These are phyloP conservation scores for Alternaria arborescens DNA, from an alignment of 2,329 filamentous ascomycete genomes.

Conservation along the genomic window DNA sequence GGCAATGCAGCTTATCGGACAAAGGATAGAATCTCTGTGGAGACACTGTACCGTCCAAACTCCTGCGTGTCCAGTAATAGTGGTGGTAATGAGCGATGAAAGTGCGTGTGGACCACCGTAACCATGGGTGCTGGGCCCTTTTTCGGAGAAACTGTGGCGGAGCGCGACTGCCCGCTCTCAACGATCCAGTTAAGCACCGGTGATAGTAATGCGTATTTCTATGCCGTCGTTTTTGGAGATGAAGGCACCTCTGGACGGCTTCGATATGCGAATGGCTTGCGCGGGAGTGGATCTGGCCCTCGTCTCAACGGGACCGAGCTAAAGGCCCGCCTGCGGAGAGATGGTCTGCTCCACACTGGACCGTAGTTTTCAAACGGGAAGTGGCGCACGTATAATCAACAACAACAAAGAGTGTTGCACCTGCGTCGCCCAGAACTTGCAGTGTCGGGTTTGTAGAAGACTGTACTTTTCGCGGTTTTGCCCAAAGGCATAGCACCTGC, in stretches of 20 bases:
- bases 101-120: slow-evolving; percentile 1
- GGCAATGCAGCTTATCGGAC: no score
- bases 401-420: not conserved
- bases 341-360: slow-evolving; percentile 18
- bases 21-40: slow-evolving; percentile 2
- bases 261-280: slow-evolving; percentile 8
- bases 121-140: not conserved
- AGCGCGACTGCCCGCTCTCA: not conserved
- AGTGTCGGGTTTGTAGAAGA: slow-evolving; percentile 3
- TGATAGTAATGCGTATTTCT: not conserved
- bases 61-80: not conserved
- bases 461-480: slow-evolving; percentile 11
- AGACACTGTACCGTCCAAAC: not conserved
- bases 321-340: slow-evolving; percentile 13
- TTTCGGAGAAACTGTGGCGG: not conserved
- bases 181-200: not conserved
- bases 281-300: slow-evolving; percentile 9
- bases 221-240: not conserved
- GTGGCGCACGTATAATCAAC: slow-evolving; percentile 17
- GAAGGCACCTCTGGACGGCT: not conserved
- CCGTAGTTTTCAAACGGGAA: slow-evolving; percentile 18
- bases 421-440: slow-evolving; percentile 1
- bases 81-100: slow-evolving; percentile 4
- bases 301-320: slow-evolving; percentile 15
- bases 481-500: slow-evolving; percentile 12